Evolutionary conservation across 2,329 filamentous ascomycete species (phyloP), one percentile per base, ranked within the genome.

Genomic region (Penicillium brevicompactum): DNA sequence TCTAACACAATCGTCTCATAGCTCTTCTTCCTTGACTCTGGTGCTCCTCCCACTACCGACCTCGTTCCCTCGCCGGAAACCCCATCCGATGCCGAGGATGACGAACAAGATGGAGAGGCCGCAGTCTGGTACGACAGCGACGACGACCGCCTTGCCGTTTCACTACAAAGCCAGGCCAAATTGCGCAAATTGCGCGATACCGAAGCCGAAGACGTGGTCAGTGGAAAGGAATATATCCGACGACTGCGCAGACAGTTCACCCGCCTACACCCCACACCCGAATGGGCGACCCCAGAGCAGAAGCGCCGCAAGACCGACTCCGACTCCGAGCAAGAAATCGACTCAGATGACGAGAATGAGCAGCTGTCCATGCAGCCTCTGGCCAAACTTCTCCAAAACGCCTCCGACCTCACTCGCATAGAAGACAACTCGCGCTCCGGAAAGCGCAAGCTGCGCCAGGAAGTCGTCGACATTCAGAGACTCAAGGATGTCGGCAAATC

Each of bases 41-140:
- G 84, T 22, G 75, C 76, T 1, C 74, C 76, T 21, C 64, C 69
- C 34, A 67, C 70, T 43, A 68, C 64, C 10, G 67, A 70, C 44
- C 52, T 69, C 2, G 58, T 61, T n/a, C 60, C 65, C 14, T 55
- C 61, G 45, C 65, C 79, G 59, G 71, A 75, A 61, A 70, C 71
- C 46, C 70, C 75, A 53, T 71, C 74, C 44, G 70, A 74, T 18
- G 69, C 71, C 4, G 73, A 75, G 34, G 70, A 70, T 4, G 64
- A 68, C 6, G 60, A 67, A 7, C 60, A 67, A 30, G 64, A 69
- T n/a, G 53, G 56, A 10, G 56, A 61, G n/a, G 69, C 67, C 10
- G 74, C 76, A 2, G 73, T 78, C 21, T 99, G 94, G 94, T 87
- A 92, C 64, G 94, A 99, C 71, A 97, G 92, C 73, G 94, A 99